Evolutionary conservation across 345 rosid genomes (phyloP).

Genomic region (Nephelium lappaceum): DNA sequence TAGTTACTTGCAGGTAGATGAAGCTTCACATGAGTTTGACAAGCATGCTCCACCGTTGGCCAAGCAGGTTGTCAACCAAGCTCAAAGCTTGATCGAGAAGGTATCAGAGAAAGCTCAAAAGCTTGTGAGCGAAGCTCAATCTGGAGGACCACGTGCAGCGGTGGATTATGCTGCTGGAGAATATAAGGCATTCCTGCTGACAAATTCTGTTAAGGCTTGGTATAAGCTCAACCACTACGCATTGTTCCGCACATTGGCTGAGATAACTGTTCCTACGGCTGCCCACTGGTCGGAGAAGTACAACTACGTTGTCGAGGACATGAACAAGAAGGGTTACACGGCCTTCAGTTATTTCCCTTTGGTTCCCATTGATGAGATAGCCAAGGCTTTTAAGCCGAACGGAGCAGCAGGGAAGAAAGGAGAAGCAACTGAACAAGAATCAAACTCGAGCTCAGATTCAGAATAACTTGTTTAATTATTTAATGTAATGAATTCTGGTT

Average conservation of each 20-base stretch:
- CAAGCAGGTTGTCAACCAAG: constrained; percentile 49
- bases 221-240: constrained; percentile 49
- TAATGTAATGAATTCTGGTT: neutral
- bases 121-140: constrained; percentile 53
- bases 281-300: constrained; percentile 55
- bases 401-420: constrained; percentile 42
- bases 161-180: constrained; percentile 46
- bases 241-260: constrained; percentile 51
- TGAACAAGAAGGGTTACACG: constrained; percentile 63
- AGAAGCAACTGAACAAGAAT: constrained; percentile 24
- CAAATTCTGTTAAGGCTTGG: constrained; percentile 60
- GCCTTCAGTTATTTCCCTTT: constrained; percentile 56
- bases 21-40: constrained; percentile 56
- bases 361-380: constrained; percentile 71
- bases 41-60: constrained; percentile 74
- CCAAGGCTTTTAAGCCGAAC: constrained; percentile 52
- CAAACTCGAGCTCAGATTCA: constrained; percentile 47
- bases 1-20: constrained; percentile 57
- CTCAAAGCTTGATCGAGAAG: constrained; percentile 38
- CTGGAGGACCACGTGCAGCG: constrained; percentile 69
- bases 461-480: constrained; percentile 32
- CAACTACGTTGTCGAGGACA: constrained; percentile 44
- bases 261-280: constrained; percentile 56
- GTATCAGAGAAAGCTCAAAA: constrained; percentile 51
- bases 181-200: constrained; percentile 52